Base-by-base conservation (phyloP, 768 basidiomycete species). In the Holtermannia corniformis region DNA sequence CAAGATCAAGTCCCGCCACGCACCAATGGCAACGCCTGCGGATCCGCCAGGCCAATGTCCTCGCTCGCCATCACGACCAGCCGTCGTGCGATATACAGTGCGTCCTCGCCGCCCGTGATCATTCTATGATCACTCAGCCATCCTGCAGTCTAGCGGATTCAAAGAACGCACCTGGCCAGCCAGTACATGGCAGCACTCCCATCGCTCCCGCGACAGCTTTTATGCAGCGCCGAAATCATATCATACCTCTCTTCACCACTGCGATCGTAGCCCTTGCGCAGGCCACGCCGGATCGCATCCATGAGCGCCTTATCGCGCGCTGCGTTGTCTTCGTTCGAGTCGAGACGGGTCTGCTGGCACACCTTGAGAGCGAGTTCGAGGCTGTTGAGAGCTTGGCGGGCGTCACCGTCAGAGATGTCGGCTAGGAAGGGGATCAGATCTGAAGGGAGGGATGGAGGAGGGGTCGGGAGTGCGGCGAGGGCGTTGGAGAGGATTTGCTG, bases 221-320 rank as follows among this genome's bases (percentile, higher is more conserved):
- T 91, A 73, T 91, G 87, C 59, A 90, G 74, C 2, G 84, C 87
- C 26, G 82, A 84, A 59, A 87, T 87, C 81, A 85, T 82, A 68
- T 88, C 86, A 63, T 87, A 88, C 53, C 76, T 79, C 54, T 77
- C 77, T 57, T 89, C 88, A 2, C 86, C 86, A 7, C 79, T 78
- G 27, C 87, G 79, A 67, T 89, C 85, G 63, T 85, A 87, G 28
- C 85, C 84, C 37, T 77, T 78, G 52, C 80, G 78, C 52, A 90
- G 72, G 14, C 68, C 71, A 32, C 57, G 59, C 21, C 68, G 52
- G 14, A 73, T 60, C 2, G 78, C 75, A 16, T 72, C 63, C 61
- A 86, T 76, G 14, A 90, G 73, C 26, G 74, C 69, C 21, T 66
- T 73, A 59, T 84, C 80, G 21, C 74, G 62, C 13, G 44, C 32